These are phyloP conservation scores for Cyberlindnera mississippiensis DNA, from an alignment of 805 yeast genomes.

Conservation along the genomic window DNA sequence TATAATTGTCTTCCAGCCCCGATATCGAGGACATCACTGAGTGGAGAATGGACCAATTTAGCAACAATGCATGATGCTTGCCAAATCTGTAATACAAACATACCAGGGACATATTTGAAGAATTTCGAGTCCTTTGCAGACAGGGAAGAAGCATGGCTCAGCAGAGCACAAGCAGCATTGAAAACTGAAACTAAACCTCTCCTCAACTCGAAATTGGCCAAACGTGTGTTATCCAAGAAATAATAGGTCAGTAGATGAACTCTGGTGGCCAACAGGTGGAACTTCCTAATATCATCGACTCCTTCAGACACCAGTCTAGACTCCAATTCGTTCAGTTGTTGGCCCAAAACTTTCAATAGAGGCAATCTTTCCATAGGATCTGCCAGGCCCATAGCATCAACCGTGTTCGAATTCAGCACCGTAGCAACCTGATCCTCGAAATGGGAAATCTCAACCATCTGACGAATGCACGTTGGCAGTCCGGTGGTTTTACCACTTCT, in stretches of 20 bases:
- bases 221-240: conserved; percentile 54
- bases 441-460: conserved; percentile 77
- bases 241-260: conserved; percentile 82
- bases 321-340: conserved; percentile 76
- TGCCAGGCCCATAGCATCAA: conserved; percentile 62
- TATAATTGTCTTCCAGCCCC: conserved; percentile 69
- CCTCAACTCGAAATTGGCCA: conserved; percentile 52
- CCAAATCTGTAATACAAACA: conserved; percentile 80
- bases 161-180: conserved; percentile 69
- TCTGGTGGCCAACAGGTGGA: conserved; percentile 67
- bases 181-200: conserved; percentile 74
- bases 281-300: conserved; percentile 64
- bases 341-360: conserved; percentile 61
- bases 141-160: conserved; percentile 63
- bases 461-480: conserved; percentile 42
- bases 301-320: conserved; percentile 43
- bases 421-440: conserved; percentile 83
- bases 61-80: conserved; percentile 86
- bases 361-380: conserved; percentile 72
- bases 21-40: conserved; percentile 61
- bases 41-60: conserved; percentile 71
- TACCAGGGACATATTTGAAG: conserved; percentile 78
- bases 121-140: conserved; percentile 57
- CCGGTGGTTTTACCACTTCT: conserved; percentile 38
- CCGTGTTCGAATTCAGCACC: conserved; percentile 66